These are phyloP conservation scores for Podospora australis DNA, from an alignment of 495 filamentous ascomycete genomes.

Conservation along the genomic window DNA sequence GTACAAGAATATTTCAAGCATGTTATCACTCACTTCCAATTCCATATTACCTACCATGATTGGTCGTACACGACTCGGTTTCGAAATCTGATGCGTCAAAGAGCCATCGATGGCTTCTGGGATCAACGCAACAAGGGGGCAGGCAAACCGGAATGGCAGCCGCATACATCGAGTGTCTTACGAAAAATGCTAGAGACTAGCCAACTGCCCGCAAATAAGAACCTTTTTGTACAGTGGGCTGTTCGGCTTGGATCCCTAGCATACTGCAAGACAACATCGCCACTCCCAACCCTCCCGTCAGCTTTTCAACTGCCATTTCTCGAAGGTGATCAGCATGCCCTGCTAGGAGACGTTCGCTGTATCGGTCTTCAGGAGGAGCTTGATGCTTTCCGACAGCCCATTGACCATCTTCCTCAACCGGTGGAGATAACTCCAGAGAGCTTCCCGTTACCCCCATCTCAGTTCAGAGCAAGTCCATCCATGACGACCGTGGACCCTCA, in stretches of 20 bases:
- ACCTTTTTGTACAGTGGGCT: constrained; percentile 10
- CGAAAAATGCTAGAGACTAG: constrained; percentile 21
- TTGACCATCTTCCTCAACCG: not conserved
- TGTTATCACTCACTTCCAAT: constrained; percentile 20
- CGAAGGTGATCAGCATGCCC: not conserved
- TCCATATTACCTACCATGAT: constrained; percentile 10
- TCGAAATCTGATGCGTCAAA: constrained; percentile 22
- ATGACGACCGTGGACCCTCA: too few relatives aligned
- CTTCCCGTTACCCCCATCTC: not conserved
- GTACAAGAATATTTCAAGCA: constrained; percentile 22
- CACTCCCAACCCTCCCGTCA: not conserved
- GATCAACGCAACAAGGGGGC: constrained; percentile 12
- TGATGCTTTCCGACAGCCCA: not conserved
- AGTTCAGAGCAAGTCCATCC: too few relatives aligned
- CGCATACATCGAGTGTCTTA: constrained; percentile 19
- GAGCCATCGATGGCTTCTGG: constrained; percentile 8
- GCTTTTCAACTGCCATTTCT: not conserved
- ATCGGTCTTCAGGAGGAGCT: not conserved
- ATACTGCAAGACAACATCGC: not conserved
- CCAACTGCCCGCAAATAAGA: constrained; percentile 15
- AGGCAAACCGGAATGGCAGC: constrained; percentile 14
- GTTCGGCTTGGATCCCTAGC: not conserved
- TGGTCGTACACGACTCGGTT: constrained; percentile 22
- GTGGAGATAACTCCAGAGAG: not conserved
- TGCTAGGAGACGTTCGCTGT: not conserved